Evolutionary conservation across 805 yeast species (phyloP).

Genomic region (Saccharomycopsis synnaedendra): DNA sequence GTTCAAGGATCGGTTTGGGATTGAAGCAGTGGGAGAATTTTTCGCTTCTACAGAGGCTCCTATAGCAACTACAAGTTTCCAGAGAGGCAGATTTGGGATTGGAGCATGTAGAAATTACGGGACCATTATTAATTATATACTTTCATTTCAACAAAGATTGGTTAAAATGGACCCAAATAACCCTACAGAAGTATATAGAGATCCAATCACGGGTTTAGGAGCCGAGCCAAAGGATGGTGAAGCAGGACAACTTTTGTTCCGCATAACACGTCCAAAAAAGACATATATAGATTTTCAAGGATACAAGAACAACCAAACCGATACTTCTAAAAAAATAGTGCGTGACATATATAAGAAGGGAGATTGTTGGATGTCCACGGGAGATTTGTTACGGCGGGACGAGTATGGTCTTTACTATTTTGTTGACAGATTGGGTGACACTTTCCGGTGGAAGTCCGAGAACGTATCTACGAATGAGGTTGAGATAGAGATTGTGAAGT

Average conservation of each 20-base stretch:
- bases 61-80: constrained; percentile 72
- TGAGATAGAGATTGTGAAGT: constrained; percentile 51
- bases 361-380: constrained; percentile 86
- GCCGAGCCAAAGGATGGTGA: constrained; percentile 41
- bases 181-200: constrained; percentile 57
- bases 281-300: constrained; percentile 82
- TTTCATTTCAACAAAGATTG: constrained; percentile 44
- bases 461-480: constrained; percentile 92
- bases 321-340: constrained; percentile 66
- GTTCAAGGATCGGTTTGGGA: constrained; percentile 67
- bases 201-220: constrained; percentile 55
- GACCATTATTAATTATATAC: constrained; percentile 36
- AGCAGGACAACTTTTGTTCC: constrained; percentile 85
- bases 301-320: constrained; percentile 67
- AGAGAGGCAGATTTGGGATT: constrained; percentile 65
- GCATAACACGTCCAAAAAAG: constrained; percentile 48
- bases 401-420: constrained; percentile 62
- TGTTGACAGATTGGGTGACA: constrained; percentile 89
- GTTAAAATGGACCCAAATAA: constrained; percentile 77
- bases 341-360: constrained; percentile 70
- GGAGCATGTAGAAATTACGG: constrained; percentile 88
- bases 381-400: constrained; percentile 70
- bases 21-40: constrained; percentile 74
- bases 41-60: constrained; percentile 94
- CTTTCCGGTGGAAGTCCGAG: constrained; percentile 94